A percentile compares a stretch with the other conserved stretches of the same genome.
phyloP scores from a whole-genome alignment of 225 moss, liverwort and hornwort species.

The Polytrichum formosum region DNA sequence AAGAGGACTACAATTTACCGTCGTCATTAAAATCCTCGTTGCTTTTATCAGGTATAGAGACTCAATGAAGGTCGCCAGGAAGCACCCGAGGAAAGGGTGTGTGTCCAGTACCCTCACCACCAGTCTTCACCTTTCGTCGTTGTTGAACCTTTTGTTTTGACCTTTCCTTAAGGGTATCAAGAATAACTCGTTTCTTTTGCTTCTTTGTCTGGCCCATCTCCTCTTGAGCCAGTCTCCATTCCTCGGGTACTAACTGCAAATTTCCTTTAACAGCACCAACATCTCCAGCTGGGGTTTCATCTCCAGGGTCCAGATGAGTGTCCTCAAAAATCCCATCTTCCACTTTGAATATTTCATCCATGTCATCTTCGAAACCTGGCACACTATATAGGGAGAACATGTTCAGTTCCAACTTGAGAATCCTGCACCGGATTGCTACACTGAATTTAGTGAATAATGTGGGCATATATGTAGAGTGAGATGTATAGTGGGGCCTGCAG shows the following conservation, averaged over 20 bases:
- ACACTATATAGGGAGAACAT: too few relatives aligned
- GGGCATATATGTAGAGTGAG: too few relatives aligned
- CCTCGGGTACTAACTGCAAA: constrained; percentile 58
- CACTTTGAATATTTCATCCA: constrained; percentile 3
- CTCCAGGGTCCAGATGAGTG: constrained; percentile 16
- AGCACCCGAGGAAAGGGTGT: constrained; percentile 40
- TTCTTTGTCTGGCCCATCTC: constrained; percentile 66
- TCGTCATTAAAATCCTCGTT: constrained; percentile 35
- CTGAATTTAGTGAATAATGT: too few relatives aligned
- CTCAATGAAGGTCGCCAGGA: constrained; percentile 12
- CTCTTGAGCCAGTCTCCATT: constrained; percentile 66
- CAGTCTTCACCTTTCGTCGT: constrained; percentile 46
- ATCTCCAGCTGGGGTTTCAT: constrained; percentile 1
- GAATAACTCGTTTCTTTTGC: constrained; percentile 63
- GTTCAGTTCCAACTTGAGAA: too few relatives aligned
- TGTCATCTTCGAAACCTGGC: constrained; percentile 40
- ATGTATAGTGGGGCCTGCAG: too few relatives aligned
- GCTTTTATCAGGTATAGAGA: not conserved
- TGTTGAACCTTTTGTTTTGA: constrained; percentile 49
- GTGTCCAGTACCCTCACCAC: constrained; percentile 28
- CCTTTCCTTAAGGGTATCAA: constrained; percentile 51
- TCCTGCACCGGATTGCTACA: too few relatives aligned
- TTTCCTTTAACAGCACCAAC: constrained; percentile 1
- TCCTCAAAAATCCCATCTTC: constrained; percentile 58
- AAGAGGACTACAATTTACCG: constrained; percentile 26